A percentile compares a stretch with the other conserved stretches of the same genome.
phyloP scores from a whole-genome alignment of 139 green algal genomes.

The Marvania coccoides region DNA sequence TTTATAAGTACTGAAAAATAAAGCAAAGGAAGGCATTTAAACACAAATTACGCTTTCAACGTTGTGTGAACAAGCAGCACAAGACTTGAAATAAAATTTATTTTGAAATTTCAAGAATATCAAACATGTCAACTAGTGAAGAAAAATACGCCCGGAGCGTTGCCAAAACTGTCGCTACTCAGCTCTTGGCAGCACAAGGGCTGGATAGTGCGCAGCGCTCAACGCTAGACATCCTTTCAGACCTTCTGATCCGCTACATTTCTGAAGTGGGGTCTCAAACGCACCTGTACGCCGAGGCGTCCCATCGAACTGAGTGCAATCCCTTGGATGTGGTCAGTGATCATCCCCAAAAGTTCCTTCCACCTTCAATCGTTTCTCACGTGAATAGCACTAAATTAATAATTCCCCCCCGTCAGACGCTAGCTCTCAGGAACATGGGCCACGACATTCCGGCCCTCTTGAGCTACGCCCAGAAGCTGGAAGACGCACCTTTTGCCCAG shows the following conservation, averaged over 20 bases:
- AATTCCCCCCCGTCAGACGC: slow-evolving; percentile 17
- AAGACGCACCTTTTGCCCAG: slow-evolving; percentile 61
- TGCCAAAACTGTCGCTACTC: slow-evolving; percentile 42
- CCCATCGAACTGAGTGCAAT: slow-evolving; percentile 60
- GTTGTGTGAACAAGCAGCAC: no score
- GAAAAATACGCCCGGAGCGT: slow-evolving; percentile 59
- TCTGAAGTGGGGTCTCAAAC: slow-evolving; percentile 45
- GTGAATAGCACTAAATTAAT: not conserved
- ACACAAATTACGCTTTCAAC: no score
- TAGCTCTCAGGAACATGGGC: slow-evolving; percentile 70
- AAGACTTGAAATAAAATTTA: no score
- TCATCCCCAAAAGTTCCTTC: no score
- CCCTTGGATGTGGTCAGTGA: slow-evolving; percentile 49
- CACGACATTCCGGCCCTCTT: slow-evolving; percentile 43
- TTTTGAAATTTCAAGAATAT: no score
- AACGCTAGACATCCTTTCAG: slow-evolving; percentile 62
- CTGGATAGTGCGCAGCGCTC: slow-evolving; percentile 68
- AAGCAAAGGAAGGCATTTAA: no score
- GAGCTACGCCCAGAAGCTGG: slow-evolving; percentile 12
- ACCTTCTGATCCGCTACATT: slow-evolving; percentile 74
- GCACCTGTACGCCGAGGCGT: slow-evolving; percentile 67
- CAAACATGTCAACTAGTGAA: slow-evolving; percentile 3
- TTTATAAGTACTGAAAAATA: no score
- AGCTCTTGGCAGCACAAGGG: slow-evolving; percentile 55
- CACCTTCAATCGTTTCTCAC: no score